A percentile compares a stretch with the other conserved stretches of the same genome.
phyloP scores from a whole-genome alignment of 2,329 filamentous ascomycete species.

The Colletotrichum sp. region DNA sequence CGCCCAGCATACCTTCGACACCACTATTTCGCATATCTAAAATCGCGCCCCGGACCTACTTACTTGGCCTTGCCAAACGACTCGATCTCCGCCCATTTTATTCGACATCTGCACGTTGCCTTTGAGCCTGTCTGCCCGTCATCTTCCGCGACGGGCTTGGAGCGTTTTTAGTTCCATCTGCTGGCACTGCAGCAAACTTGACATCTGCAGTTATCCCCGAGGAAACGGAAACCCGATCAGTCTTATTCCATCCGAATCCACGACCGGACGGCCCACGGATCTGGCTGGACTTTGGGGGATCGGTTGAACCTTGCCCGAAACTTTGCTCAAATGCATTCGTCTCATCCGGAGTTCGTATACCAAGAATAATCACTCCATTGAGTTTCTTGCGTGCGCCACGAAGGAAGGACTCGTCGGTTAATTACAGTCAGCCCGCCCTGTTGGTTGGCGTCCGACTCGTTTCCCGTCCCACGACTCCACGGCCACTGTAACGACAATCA shows the following conservation, averaged over 20 bases:
- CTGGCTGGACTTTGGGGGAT: not conserved
- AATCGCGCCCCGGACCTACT: not conserved
- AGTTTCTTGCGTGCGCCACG: not conserved
- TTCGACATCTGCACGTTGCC: not conserved
- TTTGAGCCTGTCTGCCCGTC: not conserved
- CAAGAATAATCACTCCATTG: not conserved
- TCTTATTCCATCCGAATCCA: slow-evolving; percentile 6
- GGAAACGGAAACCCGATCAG: not conserved
- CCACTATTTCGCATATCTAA: slow-evolving; percentile 11
- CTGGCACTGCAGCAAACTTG: not conserved
- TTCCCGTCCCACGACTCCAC: slow-evolving; percentile 7
- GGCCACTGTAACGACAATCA: slow-evolving; percentile 13
- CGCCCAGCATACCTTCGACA: not conserved
- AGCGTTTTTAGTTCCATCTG: not conserved
- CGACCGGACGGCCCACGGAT: not conserved
- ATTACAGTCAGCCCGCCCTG: not conserved
- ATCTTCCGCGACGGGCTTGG: not conserved
- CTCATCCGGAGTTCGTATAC: not conserved
- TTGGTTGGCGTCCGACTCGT: not conserved
- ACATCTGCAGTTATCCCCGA: not conserved
- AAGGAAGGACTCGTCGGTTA: not conserved
- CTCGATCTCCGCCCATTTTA: not conserved
- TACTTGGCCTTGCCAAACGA: not conserved
- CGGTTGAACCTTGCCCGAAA: not conserved
- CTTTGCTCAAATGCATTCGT: slow-evolving; percentile 11